These are phyloP conservation scores for Dendryphion nanum DNA, from an alignment of 2,329 filamentous ascomycete species.

Conservation along the genomic window DNA sequence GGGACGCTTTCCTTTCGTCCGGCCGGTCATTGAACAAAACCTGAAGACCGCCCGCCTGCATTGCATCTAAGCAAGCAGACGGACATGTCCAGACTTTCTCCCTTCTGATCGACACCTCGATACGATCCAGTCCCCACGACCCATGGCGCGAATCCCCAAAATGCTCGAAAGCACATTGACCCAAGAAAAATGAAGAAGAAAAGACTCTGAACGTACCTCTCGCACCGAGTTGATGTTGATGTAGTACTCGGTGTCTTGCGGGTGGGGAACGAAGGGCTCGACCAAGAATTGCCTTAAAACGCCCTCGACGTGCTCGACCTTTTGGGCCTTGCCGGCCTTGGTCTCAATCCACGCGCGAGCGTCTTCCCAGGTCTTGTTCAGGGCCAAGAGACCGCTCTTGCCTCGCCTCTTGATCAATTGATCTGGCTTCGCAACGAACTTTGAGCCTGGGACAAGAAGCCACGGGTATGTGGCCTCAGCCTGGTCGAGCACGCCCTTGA, in stretches of 20 bases:
- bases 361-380: slow-evolving; percentile 97
- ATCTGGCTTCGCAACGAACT: slow-evolving; percentile 98
- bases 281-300: slow-evolving; percentile 93
- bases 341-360: slow-evolving; percentile 91
- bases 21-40: slow-evolving; percentile 38
- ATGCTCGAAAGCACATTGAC: too few species aligned
- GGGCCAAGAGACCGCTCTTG: slow-evolving; percentile 92
- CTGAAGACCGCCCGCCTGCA: slow-evolving; percentile 23
- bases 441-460: slow-evolving; percentile 78
- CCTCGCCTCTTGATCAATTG: slow-evolving; percentile 99
- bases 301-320: slow-evolving; percentile 89
- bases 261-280: slow-evolving; percentile 97
- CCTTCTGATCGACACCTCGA: neutral
- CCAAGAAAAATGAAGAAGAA: slow-evolving; percentile 4
- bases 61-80: slow-evolving; percentile 11
- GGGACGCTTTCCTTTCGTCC: slow-evolving; percentile 40
- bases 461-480: slow-evolving; percentile 97
- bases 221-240: slow-evolving; percentile 99
- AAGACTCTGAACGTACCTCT: slow-evolving; percentile 72
- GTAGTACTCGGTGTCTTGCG: slow-evolving; percentile 96
- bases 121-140: neutral
- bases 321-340: slow-evolving; percentile 85
- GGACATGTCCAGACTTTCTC: neutral
- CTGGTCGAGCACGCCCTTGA: slow-evolving; percentile 85
- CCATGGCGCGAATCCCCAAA: too few species aligned